Percentiles rank a stretch among this genome's conserved stretches.
Conservation (phyloP, 192 early-diverging fungal species). For the Umbelopsis ramanniana region DNA sequence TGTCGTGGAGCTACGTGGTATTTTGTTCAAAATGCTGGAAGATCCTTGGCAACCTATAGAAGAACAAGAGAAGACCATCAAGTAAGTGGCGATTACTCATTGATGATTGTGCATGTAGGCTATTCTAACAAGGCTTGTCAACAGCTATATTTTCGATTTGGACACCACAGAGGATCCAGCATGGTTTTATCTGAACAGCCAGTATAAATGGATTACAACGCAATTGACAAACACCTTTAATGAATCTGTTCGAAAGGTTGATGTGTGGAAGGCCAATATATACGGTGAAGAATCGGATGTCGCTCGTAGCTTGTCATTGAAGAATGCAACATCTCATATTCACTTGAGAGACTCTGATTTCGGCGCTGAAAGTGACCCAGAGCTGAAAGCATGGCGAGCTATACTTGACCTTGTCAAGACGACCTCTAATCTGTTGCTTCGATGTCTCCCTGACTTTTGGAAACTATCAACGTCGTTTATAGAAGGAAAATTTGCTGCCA, state of each 20-base stretch:
- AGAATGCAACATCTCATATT: slow-evolving; percentile 40
- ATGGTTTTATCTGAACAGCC: slow-evolving; percentile 85
- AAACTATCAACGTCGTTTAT: slow-evolving; percentile 84
- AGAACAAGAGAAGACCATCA: slow-evolving; percentile 88
- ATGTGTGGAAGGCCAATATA: slow-evolving; percentile 34
- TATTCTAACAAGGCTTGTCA: neutral
- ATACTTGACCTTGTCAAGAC: slow-evolving; percentile 70
- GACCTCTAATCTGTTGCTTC: slow-evolving; percentile 75
- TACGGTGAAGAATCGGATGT: slow-evolving; percentile 27
- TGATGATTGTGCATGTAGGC: neutral
- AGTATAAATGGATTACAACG: slow-evolving; percentile 84
- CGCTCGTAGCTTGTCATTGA: slow-evolving; percentile 33
- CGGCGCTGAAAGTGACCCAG: slow-evolving; percentile 56
- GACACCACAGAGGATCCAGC: slow-evolving; percentile 87
- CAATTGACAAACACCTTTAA: slow-evolving; percentile 74
- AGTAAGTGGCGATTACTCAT: slow-evolving; percentile 49
- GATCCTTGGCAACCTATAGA: slow-evolving; percentile 82
- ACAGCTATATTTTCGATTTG: slow-evolving; percentile 72
- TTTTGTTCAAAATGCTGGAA: slow-evolving; percentile 75
- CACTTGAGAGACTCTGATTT: slow-evolving; percentile 48
- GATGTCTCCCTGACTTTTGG: slow-evolving; percentile 92
- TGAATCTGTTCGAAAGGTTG: slow-evolving; percentile 54
- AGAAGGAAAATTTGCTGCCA: slow-evolving; percentile 79
- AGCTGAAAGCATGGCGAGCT: slow-evolving; percentile 75
- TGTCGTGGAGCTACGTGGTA: slow-evolving; percentile 70